Conservation (phyloP, 2,329 filamentous ascomycete species). For the Cephalotrichum gorgonifer region DNA sequence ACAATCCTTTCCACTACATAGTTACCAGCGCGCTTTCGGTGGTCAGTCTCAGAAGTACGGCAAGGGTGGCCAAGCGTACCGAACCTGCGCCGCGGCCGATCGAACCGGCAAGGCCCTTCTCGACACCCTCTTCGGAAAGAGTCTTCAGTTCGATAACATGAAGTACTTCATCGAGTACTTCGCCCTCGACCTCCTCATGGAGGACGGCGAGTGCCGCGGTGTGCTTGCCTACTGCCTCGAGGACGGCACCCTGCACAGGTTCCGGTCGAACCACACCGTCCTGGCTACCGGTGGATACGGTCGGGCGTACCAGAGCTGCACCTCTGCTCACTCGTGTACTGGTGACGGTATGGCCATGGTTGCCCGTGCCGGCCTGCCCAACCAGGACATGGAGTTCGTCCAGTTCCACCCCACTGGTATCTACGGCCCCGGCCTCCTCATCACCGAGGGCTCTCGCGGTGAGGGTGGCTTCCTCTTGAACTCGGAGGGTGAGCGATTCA, state of each 20-base stretch:
- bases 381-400: conserved; percentile 99
- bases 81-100: conserved; percentile 92
- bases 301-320: conserved; percentile 96
- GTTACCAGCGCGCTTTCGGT: conserved; percentile 96
- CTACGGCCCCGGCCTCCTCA: conserved; percentile 95
- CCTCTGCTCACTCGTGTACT: conserved; percentile 95
- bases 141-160: conserved; percentile 80
- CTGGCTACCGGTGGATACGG: conserved; percentile 96
- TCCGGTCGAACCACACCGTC: conserved; percentile 94
- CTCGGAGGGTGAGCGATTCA: conserved; percentile 96
- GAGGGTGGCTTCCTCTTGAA: conserved; percentile 97
- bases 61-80: conserved; percentile 96
- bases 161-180: conserved; percentile 99
- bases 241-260: conserved; percentile 93
- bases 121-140: conserved; percentile 97
- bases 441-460: conserved; percentile 94
- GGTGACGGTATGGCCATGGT: conserved; percentile 99
- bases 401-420: conserved; percentile 99
- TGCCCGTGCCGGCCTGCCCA: conserved; percentile 89
- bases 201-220: conserved; percentile 92
- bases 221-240: conserved; percentile 98
- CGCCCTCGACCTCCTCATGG: conserved; percentile 93
- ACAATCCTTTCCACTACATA: conserved; percentile 19
- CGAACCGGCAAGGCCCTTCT: conserved; percentile 94
- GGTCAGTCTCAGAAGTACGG: conserved; percentile 92